Evolutionary conservation across 2,329 filamentous ascomycete genomes (phyloP), one percentile per base, ranked within the genome.

Genomic region (Nemania sp.): DNA sequence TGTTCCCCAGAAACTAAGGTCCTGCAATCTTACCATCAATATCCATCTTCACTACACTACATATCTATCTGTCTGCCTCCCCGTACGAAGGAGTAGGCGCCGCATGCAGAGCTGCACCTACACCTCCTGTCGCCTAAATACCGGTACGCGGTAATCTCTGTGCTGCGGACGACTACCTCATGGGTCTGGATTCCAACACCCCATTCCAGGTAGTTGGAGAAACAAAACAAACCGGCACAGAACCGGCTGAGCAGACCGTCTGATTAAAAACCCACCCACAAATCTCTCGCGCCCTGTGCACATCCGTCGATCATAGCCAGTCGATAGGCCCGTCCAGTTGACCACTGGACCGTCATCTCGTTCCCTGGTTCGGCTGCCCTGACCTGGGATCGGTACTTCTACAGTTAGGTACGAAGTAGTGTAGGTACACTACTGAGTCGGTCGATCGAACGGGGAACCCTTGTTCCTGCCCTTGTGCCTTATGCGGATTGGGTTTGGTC

Each of bases 241-340:
- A 12, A 39, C 35, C 58, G 58, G 52, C 51, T 53, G 43, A 54
- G 43, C 62, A 53, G 50, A 56, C 34, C n/a, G 25, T 58, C n/a
- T 54, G 43, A 50, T 50, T n/a, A n/a, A 39, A 56, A 53, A 50
- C 46, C 39, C 52, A 35, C 29, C 45, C 17, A 15, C 46, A 35
- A 47, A 47, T 40, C 43, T 48, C 43, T n/a, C 35, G 39, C 35
- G 61, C 46, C 51, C 51, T 48, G 56, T 52, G 51, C 29, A 20
- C 56, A 59, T 55, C 55, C 43, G 61, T 63, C 40, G 61, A 63
- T 63, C 57, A 60, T 48, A 48, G 46, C 53, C 37, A 52, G 43
- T 60, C 57, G 43, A 54, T 46, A 60, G 60, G 56, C 47, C 21
- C 18, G 55, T 53, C 21, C 21, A 25, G 55, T 53, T 32, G 51